These are phyloP conservation scores for Thielaviopsis populi DNA, from an alignment of 2,329 filamentous ascomycete species.

Conservation along the genomic window DNA sequence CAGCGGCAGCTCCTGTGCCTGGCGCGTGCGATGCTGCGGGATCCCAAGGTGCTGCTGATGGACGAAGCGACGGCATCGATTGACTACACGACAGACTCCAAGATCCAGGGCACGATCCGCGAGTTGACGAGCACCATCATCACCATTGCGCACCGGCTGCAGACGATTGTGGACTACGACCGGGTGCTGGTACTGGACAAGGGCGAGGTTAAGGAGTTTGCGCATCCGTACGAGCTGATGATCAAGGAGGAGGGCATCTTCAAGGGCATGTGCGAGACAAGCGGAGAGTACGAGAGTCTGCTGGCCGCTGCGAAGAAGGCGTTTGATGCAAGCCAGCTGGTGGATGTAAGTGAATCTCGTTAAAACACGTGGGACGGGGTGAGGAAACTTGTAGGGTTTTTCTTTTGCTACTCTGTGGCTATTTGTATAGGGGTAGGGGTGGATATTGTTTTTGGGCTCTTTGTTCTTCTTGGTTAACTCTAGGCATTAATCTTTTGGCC, in stretches of 20 bases:
- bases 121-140: constrained; percentile 86
- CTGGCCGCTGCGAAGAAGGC: constrained; percentile 41
- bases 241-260: constrained; percentile 51
- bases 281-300: constrained; percentile 40
- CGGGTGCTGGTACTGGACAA: constrained; percentile 91
- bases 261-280: constrained; percentile 49
- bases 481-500: neutral
- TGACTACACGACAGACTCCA: constrained; percentile 87
- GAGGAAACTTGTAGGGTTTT: neutral
- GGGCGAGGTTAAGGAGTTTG: constrained; percentile 74
- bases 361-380: constrained; percentile 12
- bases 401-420: neutral
- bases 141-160: constrained; percentile 87
- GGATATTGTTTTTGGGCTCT: neutral
- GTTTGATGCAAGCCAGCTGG: constrained; percentile 28
- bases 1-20: constrained; percentile 91
- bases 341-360: constrained; percentile 22
- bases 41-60: constrained; percentile 91
- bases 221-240: constrained; percentile 73
- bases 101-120: constrained; percentile 94
- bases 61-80: constrained; percentile 97
- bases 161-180: constrained; percentile 97
- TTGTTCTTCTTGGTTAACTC: neutral
- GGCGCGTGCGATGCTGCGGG: constrained; percentile 80
- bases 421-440: neutral